Base-by-base conservation (phyloP, 2,329 filamentous ascomycete genomes). In the Fonsecaea multimorphosa region DNA sequence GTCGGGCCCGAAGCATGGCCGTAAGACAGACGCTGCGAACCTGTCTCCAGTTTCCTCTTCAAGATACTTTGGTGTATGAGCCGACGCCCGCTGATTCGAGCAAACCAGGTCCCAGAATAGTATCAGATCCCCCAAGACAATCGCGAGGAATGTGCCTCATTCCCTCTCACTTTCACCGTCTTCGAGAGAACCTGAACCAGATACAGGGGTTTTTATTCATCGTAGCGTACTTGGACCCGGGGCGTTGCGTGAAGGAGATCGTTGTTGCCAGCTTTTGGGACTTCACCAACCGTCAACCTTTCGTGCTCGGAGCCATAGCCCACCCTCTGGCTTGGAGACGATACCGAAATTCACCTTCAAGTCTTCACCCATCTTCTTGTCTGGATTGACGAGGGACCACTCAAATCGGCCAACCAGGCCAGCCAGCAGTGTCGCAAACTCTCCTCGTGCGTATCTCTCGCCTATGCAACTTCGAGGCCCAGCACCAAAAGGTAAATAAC, bases 391-490 rank as follows among this genome's bases (percentile, higher is more conserved):
- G 11, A 68, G 49, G 19, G 54, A 32, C 59, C 63, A 66, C 24
- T 68, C 79, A 71, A 96, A 96, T 40, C 86, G 83, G 0, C 92
- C 92, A 2, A 94, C 19, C 83, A 91, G 87, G 9, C 86, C 84
- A 27, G 92, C 93, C 57, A 97, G 75, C 68, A 97, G 79, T 73
- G 90, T 93, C 12, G 91, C 92, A 78, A 97, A 91, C 81, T 97
- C 93, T 0, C 89, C 87, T 75, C 87, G 89, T 0, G 93, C 91
- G 78, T 72, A 73, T 22, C 60, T 63, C 57, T 72, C 68, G 27
- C 72, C 72, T 27, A 72, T 73, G 54, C 72, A 74, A 34, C 63
- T 67, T 32, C 72, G 62, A 6, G 70, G 66, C 0, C 91, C 90
- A 76, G 93, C 89, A 69, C 94, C 77, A 76, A 95, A 95, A 0